A percentile compares a stretch with the other conserved stretches of the same genome.
These are phyloP conservation scores for Phalaenopsis hybrid DNA, from an alignment of 116 monocot genomes.

Conservation along the genomic window DNA sequence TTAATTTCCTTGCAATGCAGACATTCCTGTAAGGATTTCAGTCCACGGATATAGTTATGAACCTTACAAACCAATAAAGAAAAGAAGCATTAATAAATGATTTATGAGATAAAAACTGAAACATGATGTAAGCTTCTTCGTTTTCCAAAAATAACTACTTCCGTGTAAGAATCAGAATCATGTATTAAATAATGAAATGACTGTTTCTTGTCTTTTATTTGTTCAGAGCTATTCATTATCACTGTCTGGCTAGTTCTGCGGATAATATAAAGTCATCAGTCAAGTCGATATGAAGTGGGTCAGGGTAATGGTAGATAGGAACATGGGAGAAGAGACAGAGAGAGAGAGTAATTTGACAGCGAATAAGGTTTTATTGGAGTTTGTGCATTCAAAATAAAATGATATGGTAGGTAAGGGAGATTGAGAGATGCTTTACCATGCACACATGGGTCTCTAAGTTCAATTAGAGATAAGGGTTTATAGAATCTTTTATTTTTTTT, in stretches of 20 bases:
- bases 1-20: not conserved
- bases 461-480: not conserved
- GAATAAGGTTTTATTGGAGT: not conserved
- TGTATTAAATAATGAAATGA: not conserved
- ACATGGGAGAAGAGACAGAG: not conserved
- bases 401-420: not conserved
- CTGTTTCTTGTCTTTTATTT: not conserved
- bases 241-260: not conserved
- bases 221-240: not conserved
- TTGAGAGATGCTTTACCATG: not conserved
- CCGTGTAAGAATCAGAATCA: not conserved
- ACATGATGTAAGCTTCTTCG: not conserved
- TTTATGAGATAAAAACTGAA: not conserved
- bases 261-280: not conserved
- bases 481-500: not conserved
- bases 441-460: slow-evolving; percentile 1
- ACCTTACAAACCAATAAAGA: not conserved
- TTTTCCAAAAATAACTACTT: not conserved
- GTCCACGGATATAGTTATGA: not conserved
- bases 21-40: not conserved
- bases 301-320: not conserved
- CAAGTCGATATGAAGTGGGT: no score
- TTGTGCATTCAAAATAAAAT: not conserved
- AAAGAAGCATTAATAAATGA: not conserved
- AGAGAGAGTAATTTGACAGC: not conserved